Evolutionary conservation across 129 eudicot species (phyloP).

Genomic region (Deinandra increscens): DNA sequence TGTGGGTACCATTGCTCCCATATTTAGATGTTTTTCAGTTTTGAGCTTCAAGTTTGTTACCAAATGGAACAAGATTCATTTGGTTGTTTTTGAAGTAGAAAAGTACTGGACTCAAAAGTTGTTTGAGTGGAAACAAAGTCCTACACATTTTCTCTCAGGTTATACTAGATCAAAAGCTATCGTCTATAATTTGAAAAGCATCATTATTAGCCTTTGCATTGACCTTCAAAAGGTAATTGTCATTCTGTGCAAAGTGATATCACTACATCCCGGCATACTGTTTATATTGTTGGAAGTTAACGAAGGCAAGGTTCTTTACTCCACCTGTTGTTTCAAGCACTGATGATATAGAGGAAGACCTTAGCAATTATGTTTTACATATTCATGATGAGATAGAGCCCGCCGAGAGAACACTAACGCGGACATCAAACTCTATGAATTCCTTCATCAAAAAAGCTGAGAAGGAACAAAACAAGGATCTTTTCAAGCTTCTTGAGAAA

Average conservation of each 20-base stretch:
- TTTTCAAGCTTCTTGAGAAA: constrained; percentile 17
- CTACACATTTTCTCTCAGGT: background rate
- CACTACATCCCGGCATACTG: background rate
- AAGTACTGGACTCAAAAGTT: constrained; percentile 28
- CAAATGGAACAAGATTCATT: constrained; percentile 1
- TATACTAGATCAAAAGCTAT: background rate
- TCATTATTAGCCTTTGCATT: constrained; percentile 7
- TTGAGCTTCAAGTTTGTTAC: background rate
- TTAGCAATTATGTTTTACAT: constrained; percentile 16
- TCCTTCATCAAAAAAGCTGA: background rate
- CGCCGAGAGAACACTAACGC: background rate
- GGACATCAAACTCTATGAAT: constrained; percentile 6
- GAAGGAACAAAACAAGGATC: constrained; percentile 8
- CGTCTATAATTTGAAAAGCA: background rate
- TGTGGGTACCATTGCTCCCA: constrained; percentile 10
- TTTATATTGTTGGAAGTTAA: background rate
- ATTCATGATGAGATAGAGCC: background rate
- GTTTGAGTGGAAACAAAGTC: constrained; percentile 20
- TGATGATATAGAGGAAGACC: background rate
- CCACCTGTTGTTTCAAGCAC: background rate
- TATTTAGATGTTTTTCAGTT: background rate
- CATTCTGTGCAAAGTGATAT: background rate
- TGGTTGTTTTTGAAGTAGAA: constrained; percentile 7
- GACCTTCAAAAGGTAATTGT: constrained; percentile 17
- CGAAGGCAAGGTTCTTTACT: background rate